Conservation (phyloP, 1,284 basidiomycete species). For the Apiotrichum sp. region DNA sequence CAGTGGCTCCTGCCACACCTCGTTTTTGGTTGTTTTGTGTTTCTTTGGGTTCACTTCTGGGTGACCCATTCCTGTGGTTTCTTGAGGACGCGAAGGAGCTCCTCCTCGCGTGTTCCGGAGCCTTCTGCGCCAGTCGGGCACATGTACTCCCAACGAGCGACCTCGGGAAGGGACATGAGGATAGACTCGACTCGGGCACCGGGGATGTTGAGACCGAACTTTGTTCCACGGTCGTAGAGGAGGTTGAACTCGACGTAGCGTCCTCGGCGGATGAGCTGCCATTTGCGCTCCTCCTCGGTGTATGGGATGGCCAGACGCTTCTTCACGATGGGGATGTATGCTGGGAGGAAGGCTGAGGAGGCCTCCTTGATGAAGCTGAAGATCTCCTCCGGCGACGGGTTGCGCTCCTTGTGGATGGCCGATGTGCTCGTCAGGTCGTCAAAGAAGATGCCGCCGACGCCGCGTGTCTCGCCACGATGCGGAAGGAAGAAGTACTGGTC, state of each 20-base stretch:
- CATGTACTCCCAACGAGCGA: slow-evolving; percentile 91
- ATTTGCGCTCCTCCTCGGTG: slow-evolving; percentile 63
- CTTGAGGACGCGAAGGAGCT: slow-evolving; percentile 63
- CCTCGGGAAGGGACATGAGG: slow-evolving; percentile 81
- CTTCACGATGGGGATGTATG: slow-evolving; percentile 76
- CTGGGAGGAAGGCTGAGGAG: slow-evolving; percentile 75
- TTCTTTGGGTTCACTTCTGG: neutral
- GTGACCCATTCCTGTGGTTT: slow-evolving; percentile 63
- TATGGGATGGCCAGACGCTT: slow-evolving; percentile 54
- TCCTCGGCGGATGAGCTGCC: slow-evolving; percentile 84
- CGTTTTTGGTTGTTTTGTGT: too few species aligned
- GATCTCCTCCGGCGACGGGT: slow-evolving; percentile 56
- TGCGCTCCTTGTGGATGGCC: slow-evolving; percentile 28
- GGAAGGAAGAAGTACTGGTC: slow-evolving; percentile 94
- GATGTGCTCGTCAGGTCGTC: slow-evolving; percentile 64
- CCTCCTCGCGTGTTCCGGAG: slow-evolving; percentile 62
- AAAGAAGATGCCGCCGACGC: slow-evolving; percentile 94
- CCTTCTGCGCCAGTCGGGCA: slow-evolving; percentile 64
- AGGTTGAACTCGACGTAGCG: slow-evolving; percentile 94
- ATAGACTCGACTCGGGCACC: slow-evolving; percentile 90
- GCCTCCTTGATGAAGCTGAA: slow-evolving; percentile 67
- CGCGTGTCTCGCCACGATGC: slow-evolving; percentile 85
- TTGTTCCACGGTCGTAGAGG: slow-evolving; percentile 64
- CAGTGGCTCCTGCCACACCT: too few species aligned
- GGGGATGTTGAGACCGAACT: slow-evolving; percentile 82